Conservation (phyloP, 2,329 filamentous ascomycete species). For the Phialocephala subalpina region DNA sequence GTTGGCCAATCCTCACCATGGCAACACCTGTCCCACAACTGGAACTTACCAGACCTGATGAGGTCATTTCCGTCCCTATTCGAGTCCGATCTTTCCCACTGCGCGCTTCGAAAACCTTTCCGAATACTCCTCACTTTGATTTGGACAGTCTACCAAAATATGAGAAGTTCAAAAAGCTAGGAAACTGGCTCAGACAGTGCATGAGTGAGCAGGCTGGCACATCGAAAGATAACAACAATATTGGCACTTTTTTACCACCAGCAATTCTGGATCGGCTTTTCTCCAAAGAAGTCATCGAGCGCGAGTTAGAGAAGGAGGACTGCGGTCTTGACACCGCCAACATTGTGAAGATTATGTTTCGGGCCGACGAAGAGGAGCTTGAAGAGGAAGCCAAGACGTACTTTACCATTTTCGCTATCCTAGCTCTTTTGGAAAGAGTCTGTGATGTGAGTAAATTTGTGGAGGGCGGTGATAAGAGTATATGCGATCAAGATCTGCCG, state of each 20-base stretch:
- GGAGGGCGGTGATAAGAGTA: not conserved
- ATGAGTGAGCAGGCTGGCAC: not conserved
- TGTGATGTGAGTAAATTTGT: not conserved
- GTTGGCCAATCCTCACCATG: no score
- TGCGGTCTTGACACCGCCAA: not conserved
- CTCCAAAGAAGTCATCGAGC: not conserved
- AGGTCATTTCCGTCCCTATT: no score
- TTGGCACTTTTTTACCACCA: not conserved
- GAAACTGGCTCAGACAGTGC: not conserved
- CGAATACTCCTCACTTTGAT: not conserved
- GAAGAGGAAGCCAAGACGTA: not conserved
- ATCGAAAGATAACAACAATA: not conserved
- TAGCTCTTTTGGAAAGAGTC: constrained; percentile 8
- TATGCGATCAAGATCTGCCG: not conserved
- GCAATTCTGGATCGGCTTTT: not conserved
- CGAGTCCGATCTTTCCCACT: no score
- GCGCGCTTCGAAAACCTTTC: no score
- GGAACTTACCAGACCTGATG: no score
- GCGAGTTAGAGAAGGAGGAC: not conserved
- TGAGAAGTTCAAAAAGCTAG: not conserved
- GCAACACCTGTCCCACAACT: no score
- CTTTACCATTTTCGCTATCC: not conserved
- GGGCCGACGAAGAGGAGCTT: not conserved
- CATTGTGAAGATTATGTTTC: not conserved
- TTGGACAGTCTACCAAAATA: not conserved